Conservation (phyloP, 306 rosid genomes). For the Lathyrus oleraceus region DNA sequence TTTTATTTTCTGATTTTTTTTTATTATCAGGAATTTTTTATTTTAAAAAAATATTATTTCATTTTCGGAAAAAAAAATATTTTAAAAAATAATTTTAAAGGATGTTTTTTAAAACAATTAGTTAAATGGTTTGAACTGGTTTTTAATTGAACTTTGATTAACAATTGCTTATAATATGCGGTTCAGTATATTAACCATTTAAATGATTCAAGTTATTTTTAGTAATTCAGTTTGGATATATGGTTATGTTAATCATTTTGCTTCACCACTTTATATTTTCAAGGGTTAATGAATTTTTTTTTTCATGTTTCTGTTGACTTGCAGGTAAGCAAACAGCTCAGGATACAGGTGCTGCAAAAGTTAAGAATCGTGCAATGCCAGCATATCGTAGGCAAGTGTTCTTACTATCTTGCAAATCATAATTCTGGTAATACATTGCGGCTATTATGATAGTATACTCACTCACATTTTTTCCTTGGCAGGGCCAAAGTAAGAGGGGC, state of each 20-base stretch:
- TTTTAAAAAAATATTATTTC: too few relatives aligned
- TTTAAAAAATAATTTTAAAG: too few relatives aligned
- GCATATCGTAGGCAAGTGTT: conserved; percentile 62
- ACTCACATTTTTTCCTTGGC: conserved; percentile 33
- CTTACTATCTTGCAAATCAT: neutral
- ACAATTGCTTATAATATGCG: too few relatives aligned
- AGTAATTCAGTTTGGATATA: too few relatives aligned
- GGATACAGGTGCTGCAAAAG: conserved; percentile 44
- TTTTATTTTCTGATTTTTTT: too few relatives aligned
- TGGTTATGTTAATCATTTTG: neutral
- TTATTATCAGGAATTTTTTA: too few relatives aligned
- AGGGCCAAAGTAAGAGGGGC: conserved; percentile 83
- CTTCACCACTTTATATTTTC: conserved; percentile 11
- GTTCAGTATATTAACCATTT: too few relatives aligned
- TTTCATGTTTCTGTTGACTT: conserved; percentile 1
- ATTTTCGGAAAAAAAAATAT: too few relatives aligned
- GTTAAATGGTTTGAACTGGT: too few relatives aligned
- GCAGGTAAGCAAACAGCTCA: conserved; percentile 53
- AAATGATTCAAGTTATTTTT: too few relatives aligned
- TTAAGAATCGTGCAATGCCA: conserved; percentile 63
- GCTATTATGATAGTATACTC: conserved; percentile 1
- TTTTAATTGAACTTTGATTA: too few relatives aligned
- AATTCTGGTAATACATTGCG: neutral
- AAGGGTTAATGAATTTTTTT: neutral
- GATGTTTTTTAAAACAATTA: too few relatives aligned